Conservation (phyloP, 164 flowering plant species). For the Stephania yunnanensis region DNA sequence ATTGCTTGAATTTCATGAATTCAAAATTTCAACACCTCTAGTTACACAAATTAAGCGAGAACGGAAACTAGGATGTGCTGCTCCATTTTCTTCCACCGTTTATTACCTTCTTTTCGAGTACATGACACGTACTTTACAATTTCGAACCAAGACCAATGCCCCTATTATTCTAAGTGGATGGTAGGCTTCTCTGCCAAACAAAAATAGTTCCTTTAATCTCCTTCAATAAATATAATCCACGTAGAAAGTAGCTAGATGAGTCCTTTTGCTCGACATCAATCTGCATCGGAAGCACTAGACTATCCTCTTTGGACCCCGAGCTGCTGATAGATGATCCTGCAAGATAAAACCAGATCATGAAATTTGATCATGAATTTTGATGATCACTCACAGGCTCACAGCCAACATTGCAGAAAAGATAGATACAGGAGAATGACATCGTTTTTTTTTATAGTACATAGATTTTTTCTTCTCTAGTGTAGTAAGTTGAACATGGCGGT, state of each 20-base stretch:
- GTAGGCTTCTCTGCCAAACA: neutral
- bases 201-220: neutral
- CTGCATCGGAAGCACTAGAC: slow-evolving; percentile 18
- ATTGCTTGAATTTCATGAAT: neutral
- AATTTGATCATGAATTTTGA: neutral
- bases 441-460: too few species aligned
- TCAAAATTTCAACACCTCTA: neutral
- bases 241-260: neutral
- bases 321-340: slow-evolving; percentile 83
- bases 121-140: neutral
- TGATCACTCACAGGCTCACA: neutral
- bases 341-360: slow-evolving; percentile 1
- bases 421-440: too few species aligned
- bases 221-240: slow-evolving; percentile 6
- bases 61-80: neutral
- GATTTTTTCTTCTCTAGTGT: too few species aligned
- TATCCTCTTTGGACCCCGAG: slow-evolving; percentile 73
- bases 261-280: neutral
- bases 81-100: slow-evolving; percentile 1
- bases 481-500: too few species aligned
- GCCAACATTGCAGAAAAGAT: neutral
- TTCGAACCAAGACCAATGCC: neutral
- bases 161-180: neutral
- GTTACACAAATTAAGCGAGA: neutral
- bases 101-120: neutral